Evolutionary conservation across 2,329 filamentous ascomycete species (phyloP), one percentile per base, ranked within the genome.

Genomic region (Gaeumannomyces tritici): DNA sequence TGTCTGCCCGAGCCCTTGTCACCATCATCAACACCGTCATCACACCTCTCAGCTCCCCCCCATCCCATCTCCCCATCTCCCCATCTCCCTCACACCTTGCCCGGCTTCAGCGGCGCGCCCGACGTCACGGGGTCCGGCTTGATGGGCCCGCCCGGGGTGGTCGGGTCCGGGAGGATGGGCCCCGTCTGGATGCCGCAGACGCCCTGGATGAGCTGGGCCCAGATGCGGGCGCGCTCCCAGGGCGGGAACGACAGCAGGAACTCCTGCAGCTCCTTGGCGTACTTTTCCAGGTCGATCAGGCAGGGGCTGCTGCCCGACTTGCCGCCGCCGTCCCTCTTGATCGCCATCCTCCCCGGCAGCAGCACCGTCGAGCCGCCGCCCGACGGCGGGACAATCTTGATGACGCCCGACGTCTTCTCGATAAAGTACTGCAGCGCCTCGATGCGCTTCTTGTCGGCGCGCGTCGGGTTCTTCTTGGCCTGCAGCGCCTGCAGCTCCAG

Each of bases 81-180:
- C 7, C 42, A 24, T 8, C 42, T 21, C 24, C 2, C 18, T 26
- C 59, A 63, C 35, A 42, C 18, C 62, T 62, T 15, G 18, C 51
- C 35, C 51, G 55, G 47, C 27, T 47, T 59, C 35, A 62, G 15
- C 21, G 61, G 55, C 26, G 31, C 42, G n/a, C 55, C 55, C 11
- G 61, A 62, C 28, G 24, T 21, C 35, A 66, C 67, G 7, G 65
- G 65, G 62, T 71, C 71, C 5, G 67, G 67, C 8, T 55, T 59
- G 31, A 68, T 55, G 13, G 62, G 55, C 1, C 57, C 61, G 8
- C 64, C 66, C 27, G 65, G 67, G n/a, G 65, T 62, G 15, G 66
- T 66, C 24, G 62, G 67, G 26, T 68, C 66, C 42, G 72, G 71
- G n/a, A 63, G 62, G 28, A 72, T 61, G 69, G 62, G 57, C 66